Evolutionary conservation across 192 early-diverging fungal species (phyloP).

Genomic region (Fimicolochytrium jonesii): DNA sequence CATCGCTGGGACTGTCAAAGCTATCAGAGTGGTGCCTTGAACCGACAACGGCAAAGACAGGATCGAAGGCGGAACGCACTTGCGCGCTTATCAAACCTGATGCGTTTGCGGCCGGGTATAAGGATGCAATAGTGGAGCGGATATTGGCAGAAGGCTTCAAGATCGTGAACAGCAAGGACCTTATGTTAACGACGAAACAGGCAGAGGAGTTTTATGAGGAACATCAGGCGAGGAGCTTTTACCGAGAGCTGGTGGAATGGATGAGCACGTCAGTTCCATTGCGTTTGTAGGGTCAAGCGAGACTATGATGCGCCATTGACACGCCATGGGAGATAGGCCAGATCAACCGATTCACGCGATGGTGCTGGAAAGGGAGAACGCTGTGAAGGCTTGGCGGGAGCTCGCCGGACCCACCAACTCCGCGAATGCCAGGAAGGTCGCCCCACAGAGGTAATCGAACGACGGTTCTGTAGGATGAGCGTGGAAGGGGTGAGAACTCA

Average conservation of each 20-base stretch:
- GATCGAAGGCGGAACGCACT: conserved; percentile 37
- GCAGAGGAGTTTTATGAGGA: conserved; percentile 46
- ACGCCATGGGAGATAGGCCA: too few species aligned
- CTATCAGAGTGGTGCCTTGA: too few species aligned
- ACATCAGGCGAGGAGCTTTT: conserved; percentile 36
- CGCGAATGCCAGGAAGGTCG: conserved; percentile 46
- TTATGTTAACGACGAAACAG: conserved; percentile 22
- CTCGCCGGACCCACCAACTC: conserved; percentile 56
- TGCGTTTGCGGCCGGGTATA: conserved; percentile 39
- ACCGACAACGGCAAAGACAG: too few species aligned
- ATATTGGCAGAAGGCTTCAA: conserved; percentile 32
- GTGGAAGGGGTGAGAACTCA: too few species aligned
- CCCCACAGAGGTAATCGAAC: conserved; percentile 38
- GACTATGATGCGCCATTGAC: background rate
- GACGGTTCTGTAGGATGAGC: conserved; percentile 27
- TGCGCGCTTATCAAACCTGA: conserved; percentile 53
- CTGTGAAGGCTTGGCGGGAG: conserved; percentile 47
- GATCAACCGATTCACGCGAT: conserved; percentile 56
- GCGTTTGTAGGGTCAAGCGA: too few species aligned
- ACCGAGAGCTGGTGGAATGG: conserved; percentile 42
- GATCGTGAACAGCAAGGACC: conserved; percentile 39
- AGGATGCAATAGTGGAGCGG: conserved; percentile 38
- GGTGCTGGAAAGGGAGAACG: conserved; percentile 47
- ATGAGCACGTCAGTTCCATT: conserved; percentile 40
- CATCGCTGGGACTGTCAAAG: too few species aligned